phyloP scores from a whole-genome alignment of 176 grass and related monocot species.

The sorghum (Sorghum bicolor) region DNA sequence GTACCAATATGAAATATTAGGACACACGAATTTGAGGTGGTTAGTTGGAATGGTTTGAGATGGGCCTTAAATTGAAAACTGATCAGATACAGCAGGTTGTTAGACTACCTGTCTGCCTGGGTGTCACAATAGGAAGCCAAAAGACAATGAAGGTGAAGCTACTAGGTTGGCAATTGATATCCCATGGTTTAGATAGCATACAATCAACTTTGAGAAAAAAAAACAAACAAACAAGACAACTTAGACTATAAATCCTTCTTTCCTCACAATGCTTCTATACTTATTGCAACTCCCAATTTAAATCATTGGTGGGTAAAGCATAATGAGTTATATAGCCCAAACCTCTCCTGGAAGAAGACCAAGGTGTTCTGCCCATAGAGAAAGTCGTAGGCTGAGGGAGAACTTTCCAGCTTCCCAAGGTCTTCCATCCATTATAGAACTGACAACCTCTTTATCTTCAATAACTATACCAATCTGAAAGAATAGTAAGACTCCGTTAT shows the following conservation, averaged over 20 bases:
- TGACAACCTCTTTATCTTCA: constrained; percentile 96
- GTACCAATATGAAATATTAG: not conserved
- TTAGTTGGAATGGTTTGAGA: not conserved
- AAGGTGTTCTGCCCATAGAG: constrained; percentile 94
- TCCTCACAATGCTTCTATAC: not conserved
- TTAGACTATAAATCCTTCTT: not conserved
- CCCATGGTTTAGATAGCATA: not conserved
- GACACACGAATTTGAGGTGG: not conserved
- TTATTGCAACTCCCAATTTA: not conserved
- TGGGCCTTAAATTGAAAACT: not conserved
- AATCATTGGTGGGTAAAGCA: not conserved
- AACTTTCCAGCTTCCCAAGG: constrained; percentile 96
- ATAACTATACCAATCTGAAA: constrained; percentile 92
- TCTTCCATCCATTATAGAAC: constrained; percentile 90
- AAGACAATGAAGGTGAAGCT: not conserved
- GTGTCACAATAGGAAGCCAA: not conserved
- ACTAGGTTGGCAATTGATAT: not conserved
- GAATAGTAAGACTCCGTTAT: not conserved
- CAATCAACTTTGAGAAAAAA: not conserved
- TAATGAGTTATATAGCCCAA: constrained; percentile 25
- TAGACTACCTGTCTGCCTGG: not conserved
- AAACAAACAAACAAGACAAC: not conserved
- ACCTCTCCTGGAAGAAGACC: constrained; percentile 90
- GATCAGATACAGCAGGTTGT: not conserved
- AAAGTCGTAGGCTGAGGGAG: constrained; percentile 74